phyloP scores from a whole-genome alignment of 1,284 basidiomycete species.

The Paramarasmius palmivorus region DNA sequence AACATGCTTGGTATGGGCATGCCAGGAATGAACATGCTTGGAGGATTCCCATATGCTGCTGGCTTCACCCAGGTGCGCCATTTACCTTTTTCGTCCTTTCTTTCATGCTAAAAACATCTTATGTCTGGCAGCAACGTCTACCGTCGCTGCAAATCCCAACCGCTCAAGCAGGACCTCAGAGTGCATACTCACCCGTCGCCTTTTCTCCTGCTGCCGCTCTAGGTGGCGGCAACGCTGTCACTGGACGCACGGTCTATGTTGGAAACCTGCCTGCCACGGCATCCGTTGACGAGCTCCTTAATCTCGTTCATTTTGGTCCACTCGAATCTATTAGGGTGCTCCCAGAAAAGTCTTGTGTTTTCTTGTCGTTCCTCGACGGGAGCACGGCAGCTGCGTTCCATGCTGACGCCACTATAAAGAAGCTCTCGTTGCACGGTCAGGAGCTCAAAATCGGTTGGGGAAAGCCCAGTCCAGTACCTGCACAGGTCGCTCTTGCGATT shows the following conservation, averaged over 20 bases:
- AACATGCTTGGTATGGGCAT: conserved; percentile 78
- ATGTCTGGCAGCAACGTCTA: conserved; percentile 50
- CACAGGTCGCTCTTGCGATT: conserved; percentile 83
- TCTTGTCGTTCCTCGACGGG: conserved; percentile 94
- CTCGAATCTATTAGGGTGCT: conserved; percentile 94
- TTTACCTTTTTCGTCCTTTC: conserved; percentile 41
- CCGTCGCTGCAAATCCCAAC: conserved; percentile 63
- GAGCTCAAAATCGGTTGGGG: conserved; percentile 98
- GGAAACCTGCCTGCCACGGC: conserved; percentile 96
- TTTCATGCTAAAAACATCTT: conserved; percentile 43
- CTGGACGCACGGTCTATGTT: conserved; percentile 93
- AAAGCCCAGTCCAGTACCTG: conserved; percentile 85
- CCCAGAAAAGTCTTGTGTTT: conserved; percentile 98
- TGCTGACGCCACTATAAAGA: conserved; percentile 92
- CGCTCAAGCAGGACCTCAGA: conserved; percentile 21
- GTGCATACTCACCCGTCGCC: conserved; percentile 1
- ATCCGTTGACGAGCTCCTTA: conserved; percentile 95
- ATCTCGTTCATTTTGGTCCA: conserved; percentile 96
- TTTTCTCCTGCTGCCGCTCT: conserved; percentile 42
- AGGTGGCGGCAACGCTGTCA: conserved; percentile 56
- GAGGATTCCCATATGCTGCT: conserved; percentile 71
- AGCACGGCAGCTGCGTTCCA: conserved; percentile 92
- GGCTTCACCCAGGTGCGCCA: conserved; percentile 62
- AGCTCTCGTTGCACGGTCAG: conserved; percentile 86
- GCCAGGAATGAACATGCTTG: conserved; percentile 66